A percentile compares a stretch with the other conserved stretches of the same genome.
Evolutionary conservation across 768 basidiomycete species (phyloP).

Genomic region (Psilocybe sp.): DNA sequence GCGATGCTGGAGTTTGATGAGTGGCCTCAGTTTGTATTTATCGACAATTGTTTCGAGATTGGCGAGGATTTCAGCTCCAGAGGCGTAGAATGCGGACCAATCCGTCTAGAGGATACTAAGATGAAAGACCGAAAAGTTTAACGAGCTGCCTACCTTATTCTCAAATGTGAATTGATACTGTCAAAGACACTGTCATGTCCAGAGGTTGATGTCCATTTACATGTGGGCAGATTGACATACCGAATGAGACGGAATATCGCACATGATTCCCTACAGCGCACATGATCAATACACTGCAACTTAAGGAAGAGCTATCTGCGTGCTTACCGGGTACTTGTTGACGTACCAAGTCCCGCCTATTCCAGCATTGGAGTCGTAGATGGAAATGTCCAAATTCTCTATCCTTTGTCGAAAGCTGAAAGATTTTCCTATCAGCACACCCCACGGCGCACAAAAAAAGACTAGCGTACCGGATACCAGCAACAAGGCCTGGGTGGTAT

Average conservation of each 20-base stretch:
- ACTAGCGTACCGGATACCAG: constrained; percentile 46
- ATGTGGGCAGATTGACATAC: too few species aligned
- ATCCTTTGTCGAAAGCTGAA: constrained; percentile 50
- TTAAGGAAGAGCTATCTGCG: not conserved
- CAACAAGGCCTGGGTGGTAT: constrained; percentile 40
- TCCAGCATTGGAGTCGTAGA: constrained; percentile 59
- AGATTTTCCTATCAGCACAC: not conserved
- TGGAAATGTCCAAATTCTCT: constrained; percentile 49
- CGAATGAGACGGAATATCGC: constrained; percentile 58
- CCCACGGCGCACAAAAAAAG: not conserved
- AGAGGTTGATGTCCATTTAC: too few species aligned
- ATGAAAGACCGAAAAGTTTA: not conserved
- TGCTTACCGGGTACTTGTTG: constrained; percentile 51
- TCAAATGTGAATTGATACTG: constrained; percentile 63
- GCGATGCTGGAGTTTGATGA: constrained; percentile 56
- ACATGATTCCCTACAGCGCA: constrained; percentile 48
- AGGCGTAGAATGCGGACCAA: constrained; percentile 62
- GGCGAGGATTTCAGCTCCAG: constrained; percentile 54
- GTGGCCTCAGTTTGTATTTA: constrained; percentile 50
- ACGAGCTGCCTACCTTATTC: constrained; percentile 34
- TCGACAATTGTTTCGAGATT: constrained; percentile 54
- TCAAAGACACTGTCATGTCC: not conserved
- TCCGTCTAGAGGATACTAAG: constrained; percentile 33
- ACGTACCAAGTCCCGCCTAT: constrained; percentile 64
- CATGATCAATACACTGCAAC: not conserved